Conservation (phyloP, 495 filamentous ascomycete genomes). For the Hypoxylon trugodes region DNA sequence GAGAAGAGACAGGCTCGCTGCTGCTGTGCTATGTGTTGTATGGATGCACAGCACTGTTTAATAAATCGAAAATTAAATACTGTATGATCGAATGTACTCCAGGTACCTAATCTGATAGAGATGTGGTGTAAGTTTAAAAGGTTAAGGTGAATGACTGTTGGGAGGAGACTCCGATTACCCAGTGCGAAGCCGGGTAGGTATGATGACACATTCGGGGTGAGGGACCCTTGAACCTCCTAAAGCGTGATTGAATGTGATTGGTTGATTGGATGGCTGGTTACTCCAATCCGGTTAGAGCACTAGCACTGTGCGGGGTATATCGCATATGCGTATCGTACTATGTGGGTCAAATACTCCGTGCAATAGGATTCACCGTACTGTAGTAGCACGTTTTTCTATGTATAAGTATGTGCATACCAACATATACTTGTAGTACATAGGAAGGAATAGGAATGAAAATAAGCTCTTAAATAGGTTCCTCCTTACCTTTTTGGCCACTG, state of each 20-base stretch:
- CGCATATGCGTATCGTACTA: background rate
- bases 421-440: background rate
- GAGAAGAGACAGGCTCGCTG: background rate
- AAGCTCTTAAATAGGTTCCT: constrained; percentile 3
- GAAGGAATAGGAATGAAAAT: background rate
- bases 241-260: constrained; percentile 18
- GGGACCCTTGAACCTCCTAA: constrained; percentile 26
- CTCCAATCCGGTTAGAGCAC: constrained; percentile 12
- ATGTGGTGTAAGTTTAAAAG: background rate
- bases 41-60: too few relatives aligned
- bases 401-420: background rate
- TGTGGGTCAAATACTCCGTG: background rate
- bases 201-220: constrained; percentile 37
- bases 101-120: background rate
- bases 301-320: constrained; percentile 19
- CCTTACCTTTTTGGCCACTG: background rate
- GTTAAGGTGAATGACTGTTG: constrained; percentile 7
- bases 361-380: background rate
- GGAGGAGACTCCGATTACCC: constrained; percentile 13
- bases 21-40: constrained; percentile 3
- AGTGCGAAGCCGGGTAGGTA: constrained; percentile 31
- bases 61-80: too few relatives aligned
- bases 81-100: background rate
- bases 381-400: background rate
- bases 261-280: background rate